Percentiles rank a stretch among this genome's conserved stretches.
phyloP scores from a whole-genome alignment of 2,329 filamentous ascomycete species.

The Penicillium vulpinum region DNA sequence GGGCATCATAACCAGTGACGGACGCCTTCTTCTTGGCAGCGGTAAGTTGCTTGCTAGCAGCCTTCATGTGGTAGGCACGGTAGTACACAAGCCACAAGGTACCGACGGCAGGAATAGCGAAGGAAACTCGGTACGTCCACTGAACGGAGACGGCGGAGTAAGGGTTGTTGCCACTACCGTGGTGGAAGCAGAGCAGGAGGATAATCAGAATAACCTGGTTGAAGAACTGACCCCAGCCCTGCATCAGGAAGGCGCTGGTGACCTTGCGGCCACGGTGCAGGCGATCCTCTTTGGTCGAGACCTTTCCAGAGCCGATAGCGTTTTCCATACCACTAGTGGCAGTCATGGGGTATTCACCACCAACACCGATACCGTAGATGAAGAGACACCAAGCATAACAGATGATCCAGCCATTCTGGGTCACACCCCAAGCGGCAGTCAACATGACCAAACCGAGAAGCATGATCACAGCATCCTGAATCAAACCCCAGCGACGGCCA shows the following conservation, averaged over 20 bases:
- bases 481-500: slow-evolving; percentile 90
- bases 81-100: slow-evolving; percentile 96
- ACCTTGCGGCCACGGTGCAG: slow-evolving; percentile 95
- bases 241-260: slow-evolving; percentile 95
- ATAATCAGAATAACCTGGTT: slow-evolving; percentile 91
- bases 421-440: slow-evolving; percentile 84
- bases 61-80: slow-evolving; percentile 90
- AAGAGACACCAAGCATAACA: slow-evolving; percentile 95
- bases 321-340: slow-evolving; percentile 94
- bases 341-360: slow-evolving; percentile 92
- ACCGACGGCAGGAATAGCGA: slow-evolving; percentile 84
- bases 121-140: slow-evolving; percentile 89
- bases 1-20: slow-evolving; percentile 89
- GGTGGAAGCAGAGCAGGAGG: slow-evolving; percentile 84
- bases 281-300: slow-evolving; percentile 89
- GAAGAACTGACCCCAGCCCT: slow-evolving; percentile 94
- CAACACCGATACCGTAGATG: slow-evolving; percentile 72
- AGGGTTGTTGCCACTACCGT: slow-evolving; percentile 70
- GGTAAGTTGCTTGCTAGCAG: slow-evolving; percentile 78
- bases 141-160: slow-evolving; percentile 78
- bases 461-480: slow-evolving; percentile 95
- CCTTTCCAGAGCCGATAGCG: slow-evolving; percentile 76
- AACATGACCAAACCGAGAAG: slow-evolving; percentile 89
- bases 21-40: slow-evolving; percentile 80
- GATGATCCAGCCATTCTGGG: slow-evolving; percentile 90